Percentiles rank a stretch among this genome's conserved stretches.
Evolutionary conservation across 768 basidiomycete species (phyloP).

Genomic region (Podaxis rugospora): DNA sequence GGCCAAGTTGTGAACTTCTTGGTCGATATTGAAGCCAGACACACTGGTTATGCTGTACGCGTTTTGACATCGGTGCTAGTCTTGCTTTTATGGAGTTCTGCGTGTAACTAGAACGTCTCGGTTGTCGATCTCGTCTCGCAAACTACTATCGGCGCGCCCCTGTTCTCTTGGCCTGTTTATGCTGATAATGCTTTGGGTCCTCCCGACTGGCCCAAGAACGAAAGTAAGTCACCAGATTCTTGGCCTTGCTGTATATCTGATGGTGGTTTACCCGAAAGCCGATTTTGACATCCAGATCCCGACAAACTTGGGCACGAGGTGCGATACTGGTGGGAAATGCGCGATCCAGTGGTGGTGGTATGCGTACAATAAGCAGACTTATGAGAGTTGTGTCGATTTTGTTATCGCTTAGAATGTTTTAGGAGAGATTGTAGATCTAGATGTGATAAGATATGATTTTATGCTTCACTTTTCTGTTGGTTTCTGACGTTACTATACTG

Average conservation of each 20-base stretch:
- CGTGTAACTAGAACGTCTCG: conserved; percentile 26
- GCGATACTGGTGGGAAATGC: conserved; percentile 24
- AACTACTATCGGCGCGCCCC: conserved; percentile 22
- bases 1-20: conserved; percentile 26
- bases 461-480: background rate
- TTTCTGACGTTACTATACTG: too few relatives aligned
- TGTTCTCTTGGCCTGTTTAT: conserved; percentile 30
- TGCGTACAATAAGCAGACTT: conserved; percentile 26
- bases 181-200: conserved; percentile 26
- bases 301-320: conserved; percentile 24
- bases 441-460: background rate
- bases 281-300: conserved; percentile 24
- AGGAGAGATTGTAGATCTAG: background rate
- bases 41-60: conserved; percentile 30
- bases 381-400: conserved; percentile 33
- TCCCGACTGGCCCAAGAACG: conserved; percentile 28
- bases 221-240: conserved; percentile 21
- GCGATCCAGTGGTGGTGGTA: conserved; percentile 38
- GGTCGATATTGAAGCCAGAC: conserved; percentile 29
- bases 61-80: background rate
- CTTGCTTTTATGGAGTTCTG: too few relatives aligned
- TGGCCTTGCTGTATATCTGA: background rate
- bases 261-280: conserved; percentile 13
- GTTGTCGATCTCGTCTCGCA: conserved; percentile 25
- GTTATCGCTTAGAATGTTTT: conserved; percentile 7